Percentiles rank a stretch among this genome's conserved stretches.
Evolutionary conservation across 768 basidiomycete genomes (phyloP).

Genomic region (Naganishia antarctica): DNA sequence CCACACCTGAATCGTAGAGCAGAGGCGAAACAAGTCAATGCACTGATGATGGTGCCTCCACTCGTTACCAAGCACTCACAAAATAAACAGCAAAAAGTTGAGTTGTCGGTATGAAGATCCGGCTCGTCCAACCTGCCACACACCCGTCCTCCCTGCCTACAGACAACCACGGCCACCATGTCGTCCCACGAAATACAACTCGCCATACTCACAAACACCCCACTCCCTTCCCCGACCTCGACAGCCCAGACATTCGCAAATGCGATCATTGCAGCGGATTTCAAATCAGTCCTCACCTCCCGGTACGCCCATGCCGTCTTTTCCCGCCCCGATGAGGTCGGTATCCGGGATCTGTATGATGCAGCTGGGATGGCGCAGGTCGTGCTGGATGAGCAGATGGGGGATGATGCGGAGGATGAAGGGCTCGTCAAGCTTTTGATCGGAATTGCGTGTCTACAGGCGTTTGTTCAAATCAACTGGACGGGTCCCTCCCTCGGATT

Average conservation of each 20-base stretch:
- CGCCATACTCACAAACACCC: neutral
- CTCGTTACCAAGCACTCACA: neutral
- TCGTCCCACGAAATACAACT: conserved; percentile 17
- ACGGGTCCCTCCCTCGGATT: conserved; percentile 82
- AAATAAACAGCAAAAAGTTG: neutral
- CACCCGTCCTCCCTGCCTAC: too few species aligned
- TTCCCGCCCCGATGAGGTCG: conserved; percentile 35
- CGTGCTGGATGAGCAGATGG: neutral
- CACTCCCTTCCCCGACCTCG: neutral
- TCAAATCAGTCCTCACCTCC: conserved; percentile 50
- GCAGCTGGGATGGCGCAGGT: conserved; percentile 18
- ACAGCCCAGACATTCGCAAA: conserved; percentile 37
- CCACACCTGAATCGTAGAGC: too few species aligned
- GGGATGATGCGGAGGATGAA: conserved; percentile 36
- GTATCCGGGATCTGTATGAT: conserved; percentile 47
- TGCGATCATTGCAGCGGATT: conserved; percentile 48
- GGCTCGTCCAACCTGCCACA: too few species aligned
- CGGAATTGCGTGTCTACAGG: conserved; percentile 75
- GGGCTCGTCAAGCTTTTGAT: conserved; percentile 60
- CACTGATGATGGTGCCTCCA: neutral
- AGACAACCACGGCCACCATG: too few species aligned
- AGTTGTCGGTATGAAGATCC: too few species aligned
- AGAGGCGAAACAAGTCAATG: neutral
- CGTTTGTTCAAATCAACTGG: conserved; percentile 92
- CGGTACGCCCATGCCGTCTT: conserved; percentile 50